Conservation (phyloP, 2,329 filamentous ascomycete genomes). For the Teratosphaeria pseudoeucalypti region DNA sequence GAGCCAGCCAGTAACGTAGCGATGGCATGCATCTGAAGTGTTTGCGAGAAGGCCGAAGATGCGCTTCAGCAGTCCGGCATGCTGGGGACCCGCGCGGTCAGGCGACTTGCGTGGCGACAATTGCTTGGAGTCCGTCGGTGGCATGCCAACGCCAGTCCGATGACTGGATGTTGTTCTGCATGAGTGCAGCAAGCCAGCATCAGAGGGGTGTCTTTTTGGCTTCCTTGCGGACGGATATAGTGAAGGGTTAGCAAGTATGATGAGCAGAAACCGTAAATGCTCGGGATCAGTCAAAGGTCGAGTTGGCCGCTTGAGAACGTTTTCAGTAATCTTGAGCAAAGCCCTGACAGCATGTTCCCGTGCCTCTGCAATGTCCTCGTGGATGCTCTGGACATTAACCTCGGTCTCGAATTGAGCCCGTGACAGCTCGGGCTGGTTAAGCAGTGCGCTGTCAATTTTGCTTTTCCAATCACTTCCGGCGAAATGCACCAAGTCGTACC, state of each 20-base stretch:
- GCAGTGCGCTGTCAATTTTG: conserved; percentile 38
- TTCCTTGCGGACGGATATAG: conserved; percentile 41
- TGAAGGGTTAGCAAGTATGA: conserved; percentile 69
- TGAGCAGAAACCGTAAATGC: conserved; percentile 66
- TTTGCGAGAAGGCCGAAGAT: conserved; percentile 73
- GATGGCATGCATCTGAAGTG: conserved; percentile 63
- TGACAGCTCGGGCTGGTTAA: conserved; percentile 11
- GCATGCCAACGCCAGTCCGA: conserved; percentile 4
- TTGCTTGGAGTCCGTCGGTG: conserved; percentile 9
- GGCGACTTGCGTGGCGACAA: conserved; percentile 17
- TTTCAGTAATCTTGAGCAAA: conserved; percentile 69
- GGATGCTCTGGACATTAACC: conserved; percentile 34
- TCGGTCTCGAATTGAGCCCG: conserved; percentile 39
- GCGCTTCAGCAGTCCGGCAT: conserved; percentile 77
- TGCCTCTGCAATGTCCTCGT: conserved; percentile 47
- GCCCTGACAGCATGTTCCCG: conserved; percentile 59
- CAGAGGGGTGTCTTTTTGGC: conserved; percentile 4
- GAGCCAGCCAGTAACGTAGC: conserved; percentile 69
- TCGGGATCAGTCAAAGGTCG: conserved; percentile 56
- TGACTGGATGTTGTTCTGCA: conserved; percentile 10
- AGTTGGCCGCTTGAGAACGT: conserved; percentile 67
- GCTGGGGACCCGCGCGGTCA: conserved; percentile 46
- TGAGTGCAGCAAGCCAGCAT: neutral
- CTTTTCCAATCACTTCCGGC: conserved; percentile 58
- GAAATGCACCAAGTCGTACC: conserved; percentile 62